phyloP scores from a whole-genome alignment of 345 rosid genomes.

The Lepidium africanum region DNA sequence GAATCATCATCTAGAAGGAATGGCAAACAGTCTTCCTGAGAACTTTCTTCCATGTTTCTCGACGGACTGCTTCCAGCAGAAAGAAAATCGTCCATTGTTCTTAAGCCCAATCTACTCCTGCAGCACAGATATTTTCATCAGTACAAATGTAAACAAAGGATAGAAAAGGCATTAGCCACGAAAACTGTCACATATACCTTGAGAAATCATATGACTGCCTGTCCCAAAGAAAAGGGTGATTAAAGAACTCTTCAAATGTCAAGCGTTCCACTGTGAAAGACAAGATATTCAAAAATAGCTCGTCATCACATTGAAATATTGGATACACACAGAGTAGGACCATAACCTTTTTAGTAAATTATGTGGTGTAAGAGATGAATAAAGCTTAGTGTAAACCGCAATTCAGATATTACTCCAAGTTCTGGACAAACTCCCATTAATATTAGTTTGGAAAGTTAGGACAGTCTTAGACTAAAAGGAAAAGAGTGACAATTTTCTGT shows the following conservation, averaged over 20 bases:
- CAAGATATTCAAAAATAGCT: neutral
- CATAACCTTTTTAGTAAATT: neutral
- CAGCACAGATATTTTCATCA: slow-evolving; percentile 23
- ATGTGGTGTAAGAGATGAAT: neutral
- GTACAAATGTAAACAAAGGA: slow-evolving; percentile 15
- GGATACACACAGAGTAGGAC: neutral
- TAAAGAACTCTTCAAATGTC: slow-evolving; percentile 94
- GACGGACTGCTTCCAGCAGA: slow-evolving; percentile 41
- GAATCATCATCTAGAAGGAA: slow-evolving; percentile 81
- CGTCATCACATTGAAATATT: neutral
- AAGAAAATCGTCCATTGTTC: slow-evolving; percentile 40
- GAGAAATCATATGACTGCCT: slow-evolving; percentile 40
- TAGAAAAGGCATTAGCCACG: neutral
- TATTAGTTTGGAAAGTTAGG: neutral
- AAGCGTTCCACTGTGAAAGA: slow-evolving; percentile 74
- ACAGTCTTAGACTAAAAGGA: neutral
- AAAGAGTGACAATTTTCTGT: neutral
- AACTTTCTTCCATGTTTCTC: slow-evolving; percentile 50
- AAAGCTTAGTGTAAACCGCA: neutral
- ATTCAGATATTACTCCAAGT: neutral
- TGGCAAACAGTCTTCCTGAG: slow-evolving; percentile 79
- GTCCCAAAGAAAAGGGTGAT: slow-evolving; percentile 69
- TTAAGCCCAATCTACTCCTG: slow-evolving; percentile 43
- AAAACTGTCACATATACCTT: slow-evolving; percentile 40
- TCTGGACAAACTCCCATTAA: neutral